These are phyloP conservation scores for Candida pseudoviswanathii DNA, from an alignment of 1,139 yeast genomes.

Conservation along the genomic window DNA sequence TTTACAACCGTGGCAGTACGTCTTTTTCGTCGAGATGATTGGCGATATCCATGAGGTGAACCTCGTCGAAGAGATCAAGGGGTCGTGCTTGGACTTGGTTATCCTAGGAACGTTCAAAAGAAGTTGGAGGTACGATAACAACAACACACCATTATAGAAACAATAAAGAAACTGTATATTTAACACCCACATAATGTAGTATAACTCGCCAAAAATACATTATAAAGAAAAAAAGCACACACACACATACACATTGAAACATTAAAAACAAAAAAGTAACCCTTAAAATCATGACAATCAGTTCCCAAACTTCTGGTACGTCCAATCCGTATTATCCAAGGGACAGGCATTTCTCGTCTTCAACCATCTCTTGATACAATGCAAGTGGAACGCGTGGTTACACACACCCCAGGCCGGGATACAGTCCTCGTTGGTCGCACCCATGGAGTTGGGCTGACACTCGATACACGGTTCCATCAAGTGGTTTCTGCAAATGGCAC, in stretches of 20 bases:
- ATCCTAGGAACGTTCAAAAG: constrained; percentile 41
- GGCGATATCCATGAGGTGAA: constrained; percentile 26
- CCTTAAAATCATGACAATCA: constrained; percentile 11
- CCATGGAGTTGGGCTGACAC: constrained; percentile 84
- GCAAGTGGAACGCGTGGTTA: constrained; percentile 92
- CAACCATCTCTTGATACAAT: constrained; percentile 95
- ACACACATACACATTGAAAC: too few relatives aligned
- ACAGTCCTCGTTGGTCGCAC: constrained; percentile 71
- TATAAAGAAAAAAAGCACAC: neutral
- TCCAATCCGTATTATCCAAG: constrained; percentile 93
- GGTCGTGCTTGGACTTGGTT: constrained; percentile 34
- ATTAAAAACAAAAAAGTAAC: neutral
- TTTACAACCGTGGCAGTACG: constrained; percentile 75
- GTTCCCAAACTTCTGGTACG: constrained; percentile 75
- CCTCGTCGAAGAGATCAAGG: constrained; percentile 23
- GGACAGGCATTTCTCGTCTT: constrained; percentile 98
- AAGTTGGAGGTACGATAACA: constrained; percentile 26
- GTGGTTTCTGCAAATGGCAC: constrained; percentile 98
- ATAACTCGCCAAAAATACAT: neutral
- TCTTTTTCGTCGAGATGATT: constrained; percentile 73
- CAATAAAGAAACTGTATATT: neutral
- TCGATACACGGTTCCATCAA: constrained; percentile 98
- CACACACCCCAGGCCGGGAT: constrained; percentile 98
- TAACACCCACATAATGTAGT: neutral
- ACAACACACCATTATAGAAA: neutral